A percentile compares a stretch with the other conserved stretches of the same genome.
Conservation (phyloP, 1,139 yeast genomes). For the Pichiaceae sp. region DNA sequence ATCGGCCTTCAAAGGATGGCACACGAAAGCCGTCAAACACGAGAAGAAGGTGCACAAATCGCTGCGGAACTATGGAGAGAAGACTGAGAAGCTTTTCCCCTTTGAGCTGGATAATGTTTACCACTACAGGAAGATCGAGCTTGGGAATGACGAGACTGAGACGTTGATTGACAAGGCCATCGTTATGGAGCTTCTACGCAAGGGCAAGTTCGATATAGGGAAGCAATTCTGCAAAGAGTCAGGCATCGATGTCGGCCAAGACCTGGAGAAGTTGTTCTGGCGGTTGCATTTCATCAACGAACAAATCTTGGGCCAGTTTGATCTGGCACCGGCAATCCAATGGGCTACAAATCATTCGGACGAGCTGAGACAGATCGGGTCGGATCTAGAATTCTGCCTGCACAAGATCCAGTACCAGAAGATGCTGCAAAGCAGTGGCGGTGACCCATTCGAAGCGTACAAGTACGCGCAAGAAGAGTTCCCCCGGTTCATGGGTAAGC, state of each 20-base stretch:
- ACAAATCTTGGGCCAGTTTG: conserved; percentile 19
- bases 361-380: conserved; percentile 18
- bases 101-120: conserved; percentile 26
- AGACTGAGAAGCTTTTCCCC: conserved; percentile 26
- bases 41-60: conserved; percentile 20
- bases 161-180: conserved; percentile 28
- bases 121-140: conserved; percentile 24
- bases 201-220: conserved; percentile 34
- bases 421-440: conserved; percentile 25
- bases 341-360: conserved; percentile 31
- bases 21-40: conserved; percentile 13
- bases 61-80: conserved; percentile 26
- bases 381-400: conserved; percentile 51
- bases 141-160: conserved; percentile 5
- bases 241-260: conserved; percentile 21
- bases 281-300: conserved; percentile 28
- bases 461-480: conserved; percentile 48
- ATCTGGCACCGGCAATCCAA: conserved; percentile 30
- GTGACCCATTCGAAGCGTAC: conserved; percentile 36
- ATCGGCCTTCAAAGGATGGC: neutral
- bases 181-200: conserved; percentile 34
- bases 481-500: conserved; percentile 33
- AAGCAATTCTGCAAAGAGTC: conserved; percentile 26
- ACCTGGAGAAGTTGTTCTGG: conserved; percentile 26
- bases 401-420: conserved; percentile 52